Conservation (phyloP, 495 filamentous ascomycete genomes). For the Penicillium paxilli region DNA sequence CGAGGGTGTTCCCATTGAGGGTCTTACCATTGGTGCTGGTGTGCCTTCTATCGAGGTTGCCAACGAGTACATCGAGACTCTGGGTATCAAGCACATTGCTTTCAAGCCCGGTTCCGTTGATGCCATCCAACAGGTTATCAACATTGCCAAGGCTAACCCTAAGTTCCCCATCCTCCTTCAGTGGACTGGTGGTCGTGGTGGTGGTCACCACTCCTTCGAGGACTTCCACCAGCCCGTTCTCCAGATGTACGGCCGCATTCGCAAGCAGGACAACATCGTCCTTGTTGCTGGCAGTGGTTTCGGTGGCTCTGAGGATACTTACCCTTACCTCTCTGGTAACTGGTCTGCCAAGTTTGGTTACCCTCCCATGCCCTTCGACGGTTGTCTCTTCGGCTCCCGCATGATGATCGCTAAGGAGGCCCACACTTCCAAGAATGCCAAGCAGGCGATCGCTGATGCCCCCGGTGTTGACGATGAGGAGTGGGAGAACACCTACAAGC, state of each 20-base stretch:
- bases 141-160: slow-evolving; percentile 46
- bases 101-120: slow-evolving; percentile 51
- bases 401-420: slow-evolving; percentile 67
- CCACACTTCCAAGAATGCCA: slow-evolving; percentile 88
- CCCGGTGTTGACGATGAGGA: slow-evolving; percentile 81
- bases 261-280: slow-evolving; percentile 46
- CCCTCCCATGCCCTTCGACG: slow-evolving; percentile 51
- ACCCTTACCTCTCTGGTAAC: slow-evolving; percentile 46
- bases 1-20: slow-evolving; percentile 90
- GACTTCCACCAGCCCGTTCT: slow-evolving; percentile 52
- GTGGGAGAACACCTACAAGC: slow-evolving; percentile 98
- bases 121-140: slow-evolving; percentile 47
- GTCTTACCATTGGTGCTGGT: slow-evolving; percentile 60
- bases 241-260: slow-evolving; percentile 43
- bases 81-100: slow-evolving; percentile 48
- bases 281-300: slow-evolving; percentile 52
- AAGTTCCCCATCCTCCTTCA: slow-evolving; percentile 49
- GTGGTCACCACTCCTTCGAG: slow-evolving; percentile 54
- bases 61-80: slow-evolving; percentile 44
- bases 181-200: slow-evolving; percentile 53
- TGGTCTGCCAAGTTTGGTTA: slow-evolving; percentile 44
- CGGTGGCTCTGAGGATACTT: slow-evolving; percentile 45
- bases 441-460: slow-evolving; percentile 92
- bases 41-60: slow-evolving; percentile 52
- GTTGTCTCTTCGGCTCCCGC: slow-evolving; percentile 45